These are phyloP conservation scores for Melaleuca quinquenervia DNA, from an alignment of 345 rosid genomes.

Conservation along the genomic window DNA sequence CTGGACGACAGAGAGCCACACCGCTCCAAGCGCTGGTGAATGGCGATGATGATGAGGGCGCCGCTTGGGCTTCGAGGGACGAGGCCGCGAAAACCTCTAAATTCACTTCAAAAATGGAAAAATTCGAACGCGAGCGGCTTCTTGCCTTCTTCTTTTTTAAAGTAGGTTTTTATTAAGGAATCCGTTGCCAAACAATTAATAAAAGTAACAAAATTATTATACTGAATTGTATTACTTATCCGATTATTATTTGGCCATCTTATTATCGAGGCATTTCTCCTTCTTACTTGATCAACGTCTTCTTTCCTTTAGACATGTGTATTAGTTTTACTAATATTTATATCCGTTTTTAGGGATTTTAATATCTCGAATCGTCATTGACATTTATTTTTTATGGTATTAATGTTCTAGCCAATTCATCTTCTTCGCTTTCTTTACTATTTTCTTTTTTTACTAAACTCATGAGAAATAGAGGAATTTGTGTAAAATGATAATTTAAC, in stretches of 20 bases:
- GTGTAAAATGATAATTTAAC: neutral
- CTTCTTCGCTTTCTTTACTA: neutral
- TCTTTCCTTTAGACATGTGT: neutral
- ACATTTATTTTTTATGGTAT: neutral
- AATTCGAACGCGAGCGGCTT: neutral
- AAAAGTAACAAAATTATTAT: neutral
- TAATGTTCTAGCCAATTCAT: neutral
- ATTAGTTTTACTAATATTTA: neutral
- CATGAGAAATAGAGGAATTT: neutral
- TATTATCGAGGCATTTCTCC: neutral
- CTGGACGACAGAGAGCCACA: too few relatives aligned
- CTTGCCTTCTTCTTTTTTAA: neutral
- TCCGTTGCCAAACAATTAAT: neutral
- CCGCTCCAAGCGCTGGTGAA: neutral
- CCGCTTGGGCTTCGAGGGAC: neutral
- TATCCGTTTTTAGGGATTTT: accelerated
- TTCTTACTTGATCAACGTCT: neutral
- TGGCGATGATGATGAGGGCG: neutral
- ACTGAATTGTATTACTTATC: neutral
- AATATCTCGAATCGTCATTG: accelerated
- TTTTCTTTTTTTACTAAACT: accelerated
- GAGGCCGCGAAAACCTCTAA: neutral
- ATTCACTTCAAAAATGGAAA: neutral
- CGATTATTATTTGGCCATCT: neutral
- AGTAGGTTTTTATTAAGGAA: neutral